Evolutionary conservation across 805 yeast genomes (phyloP).

Genomic region (Kazachstania psychrophila): DNA sequence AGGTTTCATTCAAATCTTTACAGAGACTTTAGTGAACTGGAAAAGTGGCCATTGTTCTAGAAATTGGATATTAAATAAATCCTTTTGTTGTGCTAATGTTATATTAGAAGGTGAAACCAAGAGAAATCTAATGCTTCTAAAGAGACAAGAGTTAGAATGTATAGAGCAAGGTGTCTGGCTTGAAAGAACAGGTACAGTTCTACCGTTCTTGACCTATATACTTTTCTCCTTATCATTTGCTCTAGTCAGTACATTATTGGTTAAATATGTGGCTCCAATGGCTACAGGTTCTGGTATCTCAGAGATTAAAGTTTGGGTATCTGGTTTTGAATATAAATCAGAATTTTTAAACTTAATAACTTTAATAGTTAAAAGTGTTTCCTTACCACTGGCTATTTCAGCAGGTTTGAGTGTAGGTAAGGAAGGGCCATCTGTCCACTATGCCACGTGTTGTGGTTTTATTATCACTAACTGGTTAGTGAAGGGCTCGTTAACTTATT

Average conservation of each 20-base stretch:
- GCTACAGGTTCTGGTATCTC: constrained; percentile 98
- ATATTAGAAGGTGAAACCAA: constrained; percentile 35
- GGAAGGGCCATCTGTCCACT: constrained; percentile 97
- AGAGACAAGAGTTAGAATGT: constrained; percentile 39
- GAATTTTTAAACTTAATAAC: constrained; percentile 73
- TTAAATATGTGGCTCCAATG: constrained; percentile 64
- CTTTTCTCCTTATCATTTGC: constrained; percentile 54
- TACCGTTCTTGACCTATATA: constrained; percentile 51
- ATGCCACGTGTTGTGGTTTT: constrained; percentile 93
- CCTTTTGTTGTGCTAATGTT: constrained; percentile 56
- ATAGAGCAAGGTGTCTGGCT: constrained; percentile 46
- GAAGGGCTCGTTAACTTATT: constrained; percentile 28
- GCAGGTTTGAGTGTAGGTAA: constrained; percentile 92
- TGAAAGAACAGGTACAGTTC: constrained; percentile 43
- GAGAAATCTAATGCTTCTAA: constrained; percentile 13
- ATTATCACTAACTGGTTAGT: constrained; percentile 51
- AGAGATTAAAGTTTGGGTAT: constrained; percentile 88
- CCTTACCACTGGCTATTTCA: constrained; percentile 84
- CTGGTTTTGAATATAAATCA: constrained; percentile 68
- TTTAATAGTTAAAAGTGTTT: constrained; percentile 62
- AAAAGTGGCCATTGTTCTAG: constrained; percentile 69
- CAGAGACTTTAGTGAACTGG: constrained; percentile 77
- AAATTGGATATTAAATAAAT: constrained; percentile 58
- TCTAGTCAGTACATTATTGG: constrained; percentile 54
- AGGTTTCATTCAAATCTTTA: constrained; percentile 66